Evolutionary conservation across 768 basidiomycete genomes (phyloP), one percentile per base, ranked within the genome.

Genomic region (Lactarius indigo): DNA sequence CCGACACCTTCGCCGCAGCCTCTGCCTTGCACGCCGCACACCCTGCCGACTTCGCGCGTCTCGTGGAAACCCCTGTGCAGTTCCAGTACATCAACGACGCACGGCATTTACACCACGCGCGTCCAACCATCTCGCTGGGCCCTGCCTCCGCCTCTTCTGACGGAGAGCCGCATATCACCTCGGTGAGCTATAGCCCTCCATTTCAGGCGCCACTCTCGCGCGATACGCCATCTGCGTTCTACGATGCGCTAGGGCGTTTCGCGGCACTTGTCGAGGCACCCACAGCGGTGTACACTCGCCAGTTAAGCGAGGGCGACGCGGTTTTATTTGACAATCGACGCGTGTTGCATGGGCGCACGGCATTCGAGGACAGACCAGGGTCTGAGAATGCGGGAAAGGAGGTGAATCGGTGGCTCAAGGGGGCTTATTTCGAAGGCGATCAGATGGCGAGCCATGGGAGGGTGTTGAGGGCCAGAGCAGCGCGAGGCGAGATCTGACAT

Each of bases 41-140:
- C 68, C 85, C 86, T 0, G 72, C 75, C 0, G 80, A 83, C 30
- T 95, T 90, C 72, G 73, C 81, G 10, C 64, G 82, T 26, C 85
- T 98, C n/a, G 73, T 83, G 0, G 75, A 75, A 33, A 87, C 84
- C 0, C 87, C 82, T 0, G 89, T 98, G n/a, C 82, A 84, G 1
- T 98, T 95, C 78, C 90, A 94, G 71, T 99, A 98, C 77, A 82
- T 92, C 73, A 96, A 95, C 72, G 92, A 93, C 71, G 89, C 88
- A 1, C 91, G 98, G 71, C 91, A 92, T 74, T 82, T 95, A 5
- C 85, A 89, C 70, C 75, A 81, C 62, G 75, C 81, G 26, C 94
- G 94, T 73, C 86, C 88, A 1, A 91, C 92, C 3, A 88, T 97
- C 73, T 84, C 91, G 69, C 80, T 94, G 55, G 78, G 79, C 5